Evolutionary conservation across 2,329 filamentous ascomycete species (phyloP).

Genomic region (Thielaviopsis cerberus): DNA sequence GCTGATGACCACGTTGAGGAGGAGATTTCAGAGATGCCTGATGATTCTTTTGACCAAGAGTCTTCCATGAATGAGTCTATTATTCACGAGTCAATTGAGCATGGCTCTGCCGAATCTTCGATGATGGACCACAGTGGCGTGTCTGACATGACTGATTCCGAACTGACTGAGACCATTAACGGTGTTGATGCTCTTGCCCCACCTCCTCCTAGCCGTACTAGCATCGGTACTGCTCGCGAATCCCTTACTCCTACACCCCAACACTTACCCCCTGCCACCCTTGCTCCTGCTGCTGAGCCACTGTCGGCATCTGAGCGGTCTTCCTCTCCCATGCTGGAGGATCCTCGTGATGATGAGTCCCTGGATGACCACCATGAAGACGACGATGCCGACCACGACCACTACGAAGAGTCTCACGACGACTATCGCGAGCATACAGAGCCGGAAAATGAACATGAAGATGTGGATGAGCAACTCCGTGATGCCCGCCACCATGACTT

Average conservation of each 20-base stretch:
- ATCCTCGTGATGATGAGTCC: neutral
- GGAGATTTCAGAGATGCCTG: neutral
- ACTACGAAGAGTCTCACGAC: neutral
- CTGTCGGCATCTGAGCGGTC: neutral
- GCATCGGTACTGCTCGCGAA: conserved; percentile 6
- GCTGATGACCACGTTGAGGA: neutral
- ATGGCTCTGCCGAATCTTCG: neutral
- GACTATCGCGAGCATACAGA: neutral
- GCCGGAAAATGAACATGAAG: neutral
- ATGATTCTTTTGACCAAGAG: neutral
- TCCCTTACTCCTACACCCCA: conserved; percentile 9
- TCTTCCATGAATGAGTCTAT: conserved; percentile 25
- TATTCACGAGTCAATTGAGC: conserved; percentile 26
- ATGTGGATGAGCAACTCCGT: neutral
- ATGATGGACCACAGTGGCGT: neutral
- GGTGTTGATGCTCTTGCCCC: conserved; percentile 1
- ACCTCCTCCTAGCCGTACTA: conserved; percentile 4
- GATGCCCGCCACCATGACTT: neutral
- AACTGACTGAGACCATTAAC: conserved; percentile 2
- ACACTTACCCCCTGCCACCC: neutral
- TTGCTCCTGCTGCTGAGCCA: neutral
- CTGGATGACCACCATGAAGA: neutral
- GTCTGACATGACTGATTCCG: neutral
- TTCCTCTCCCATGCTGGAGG: neutral
- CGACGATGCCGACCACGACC: neutral